phyloP scores from a whole-genome alignment of 768 basidiomycete genomes.

The Boletus coccyginus region DNA sequence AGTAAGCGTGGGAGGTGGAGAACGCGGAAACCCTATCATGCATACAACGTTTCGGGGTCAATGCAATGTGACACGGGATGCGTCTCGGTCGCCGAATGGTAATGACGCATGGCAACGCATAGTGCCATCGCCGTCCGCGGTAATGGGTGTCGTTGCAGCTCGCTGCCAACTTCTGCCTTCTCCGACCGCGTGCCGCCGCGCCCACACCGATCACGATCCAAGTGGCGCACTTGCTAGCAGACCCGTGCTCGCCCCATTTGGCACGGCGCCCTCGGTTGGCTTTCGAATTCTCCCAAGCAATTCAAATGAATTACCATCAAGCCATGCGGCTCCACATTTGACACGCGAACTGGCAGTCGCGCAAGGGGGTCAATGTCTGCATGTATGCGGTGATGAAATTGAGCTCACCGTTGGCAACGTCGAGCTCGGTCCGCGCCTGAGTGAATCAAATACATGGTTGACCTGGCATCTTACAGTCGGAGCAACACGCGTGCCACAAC shows the following conservation, averaged over 20 bases:
- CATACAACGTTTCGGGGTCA: conserved; percentile 19
- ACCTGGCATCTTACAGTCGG: neutral
- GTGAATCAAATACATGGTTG: neutral
- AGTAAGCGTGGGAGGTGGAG: conserved; percentile 19
- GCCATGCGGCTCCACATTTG: conserved; percentile 1
- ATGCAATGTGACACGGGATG: conserved; percentile 12
- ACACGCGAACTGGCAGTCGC: conserved; percentile 15
- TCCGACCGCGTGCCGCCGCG: neutral
- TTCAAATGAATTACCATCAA: conserved; percentile 15
- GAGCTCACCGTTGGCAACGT: conserved; percentile 4
- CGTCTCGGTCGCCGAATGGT: conserved; percentile 4
- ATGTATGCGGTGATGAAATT: conserved; percentile 1
- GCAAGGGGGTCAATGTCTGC: neutral
- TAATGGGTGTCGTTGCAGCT: neutral
- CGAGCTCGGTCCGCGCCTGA: neutral
- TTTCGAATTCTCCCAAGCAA: neutral
- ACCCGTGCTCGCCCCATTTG: conserved; percentile 12
- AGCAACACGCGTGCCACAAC: conserved; percentile 22
- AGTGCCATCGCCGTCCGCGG: neutral
- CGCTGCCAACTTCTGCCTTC: neutral
- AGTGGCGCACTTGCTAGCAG: conserved; percentile 4
- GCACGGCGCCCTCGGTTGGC: neutral
- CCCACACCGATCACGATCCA: neutral
- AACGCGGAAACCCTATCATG: conserved; percentile 2
- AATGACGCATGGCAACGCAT: neutral